These are phyloP conservation scores for Trametopsis cervina DNA, from an alignment of 768 basidiomycete genomes.

Conservation along the genomic window DNA sequence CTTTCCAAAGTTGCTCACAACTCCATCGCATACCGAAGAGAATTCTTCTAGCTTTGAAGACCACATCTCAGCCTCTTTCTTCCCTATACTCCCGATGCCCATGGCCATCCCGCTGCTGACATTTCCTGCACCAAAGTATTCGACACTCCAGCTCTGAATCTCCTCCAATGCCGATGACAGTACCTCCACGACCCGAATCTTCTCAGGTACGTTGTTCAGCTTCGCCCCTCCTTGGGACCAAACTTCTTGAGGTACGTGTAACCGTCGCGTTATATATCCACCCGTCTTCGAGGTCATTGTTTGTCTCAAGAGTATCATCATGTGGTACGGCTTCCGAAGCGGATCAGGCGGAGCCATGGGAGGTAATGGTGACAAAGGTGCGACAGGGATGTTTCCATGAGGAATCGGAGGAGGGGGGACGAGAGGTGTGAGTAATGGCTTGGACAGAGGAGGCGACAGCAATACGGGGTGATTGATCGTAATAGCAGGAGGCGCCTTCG, in stretches of 20 bases:
- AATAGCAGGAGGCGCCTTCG: conserved; percentile 39
- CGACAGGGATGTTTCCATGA: conserved; percentile 55
- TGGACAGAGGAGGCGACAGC: conserved; percentile 31
- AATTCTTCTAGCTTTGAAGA: conserved; percentile 74
- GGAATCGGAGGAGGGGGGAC: conserved; percentile 43
- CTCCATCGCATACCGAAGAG: conserved; percentile 68
- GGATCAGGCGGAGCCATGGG: conserved; percentile 64
- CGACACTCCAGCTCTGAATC: conserved; percentile 61
- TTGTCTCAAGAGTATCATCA: conserved; percentile 75
- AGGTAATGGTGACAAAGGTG: conserved; percentile 75
- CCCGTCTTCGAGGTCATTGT: conserved; percentile 78
- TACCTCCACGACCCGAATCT: conserved; percentile 79
- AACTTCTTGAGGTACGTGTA: conserved; percentile 85
- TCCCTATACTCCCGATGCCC: conserved; percentile 70
- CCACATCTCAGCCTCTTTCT: conserved; percentile 78
- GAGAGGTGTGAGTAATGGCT: conserved; percentile 28
- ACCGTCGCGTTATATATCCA: conserved; percentile 79
- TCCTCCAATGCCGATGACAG: conserved; percentile 76
- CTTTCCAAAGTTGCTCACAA: conserved; percentile 77
- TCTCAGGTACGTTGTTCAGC: conserved; percentile 72
- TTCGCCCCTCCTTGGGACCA: conserved; percentile 92
- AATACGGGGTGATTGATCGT: conserved; percentile 43
- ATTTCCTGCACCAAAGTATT: conserved; percentile 73
- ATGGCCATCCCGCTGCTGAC: conserved; percentile 67
- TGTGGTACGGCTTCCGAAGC: conserved; percentile 80